Percentiles rank a stretch among this genome's conserved stretches.
phyloP scores from a whole-genome alignment of 1,284 basidiomycete genomes.

The Cryptococcus wingfieldii region DNA sequence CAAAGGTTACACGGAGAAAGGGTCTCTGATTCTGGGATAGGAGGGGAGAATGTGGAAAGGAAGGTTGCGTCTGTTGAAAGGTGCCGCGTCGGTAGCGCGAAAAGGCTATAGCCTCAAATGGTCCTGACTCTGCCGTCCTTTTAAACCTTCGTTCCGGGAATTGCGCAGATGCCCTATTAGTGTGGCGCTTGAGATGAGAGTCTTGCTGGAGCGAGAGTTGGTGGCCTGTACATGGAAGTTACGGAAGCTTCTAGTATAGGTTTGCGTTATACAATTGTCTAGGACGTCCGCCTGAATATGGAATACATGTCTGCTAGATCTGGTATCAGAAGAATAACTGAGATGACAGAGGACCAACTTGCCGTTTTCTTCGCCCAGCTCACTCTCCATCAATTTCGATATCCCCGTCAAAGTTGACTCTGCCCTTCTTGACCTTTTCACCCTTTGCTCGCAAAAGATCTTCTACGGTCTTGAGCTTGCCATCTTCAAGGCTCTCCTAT shows the following conservation, averaged over 20 bases:
- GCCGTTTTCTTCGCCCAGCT: not conserved
- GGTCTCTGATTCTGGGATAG: not conserved
- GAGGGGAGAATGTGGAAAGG: not conserved
- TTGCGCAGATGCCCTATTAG: too few relatives aligned
- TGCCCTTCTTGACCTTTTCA: constrained; percentile 65
- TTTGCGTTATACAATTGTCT: too few relatives aligned
- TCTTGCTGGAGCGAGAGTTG: too few relatives aligned
- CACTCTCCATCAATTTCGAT: constrained; percentile 47
- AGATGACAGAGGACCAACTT: not conserved
- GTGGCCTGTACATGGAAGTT: not conserved
- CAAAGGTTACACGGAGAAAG: not conserved
- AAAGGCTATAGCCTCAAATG: too few relatives aligned
- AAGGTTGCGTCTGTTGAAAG: too few relatives aligned
- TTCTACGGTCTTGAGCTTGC: constrained; percentile 71
- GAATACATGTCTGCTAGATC: not conserved
- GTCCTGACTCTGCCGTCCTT: too few relatives aligned
- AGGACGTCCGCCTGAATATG: not conserved
- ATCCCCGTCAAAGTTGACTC: constrained; percentile 51
- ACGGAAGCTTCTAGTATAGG: not conserved
- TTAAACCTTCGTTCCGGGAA: too few relatives aligned
- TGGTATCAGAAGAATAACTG: not conserved
- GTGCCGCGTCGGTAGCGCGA: too few relatives aligned
- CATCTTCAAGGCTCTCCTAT: constrained; percentile 58
- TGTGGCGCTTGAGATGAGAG: too few relatives aligned
- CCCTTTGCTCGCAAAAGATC: constrained; percentile 72